Percentiles rank a stretch among this genome's conserved stretches.
phyloP scores from a whole-genome alignment of 768 basidiomycete genomes.

The Termitomyces sp. region DNA sequence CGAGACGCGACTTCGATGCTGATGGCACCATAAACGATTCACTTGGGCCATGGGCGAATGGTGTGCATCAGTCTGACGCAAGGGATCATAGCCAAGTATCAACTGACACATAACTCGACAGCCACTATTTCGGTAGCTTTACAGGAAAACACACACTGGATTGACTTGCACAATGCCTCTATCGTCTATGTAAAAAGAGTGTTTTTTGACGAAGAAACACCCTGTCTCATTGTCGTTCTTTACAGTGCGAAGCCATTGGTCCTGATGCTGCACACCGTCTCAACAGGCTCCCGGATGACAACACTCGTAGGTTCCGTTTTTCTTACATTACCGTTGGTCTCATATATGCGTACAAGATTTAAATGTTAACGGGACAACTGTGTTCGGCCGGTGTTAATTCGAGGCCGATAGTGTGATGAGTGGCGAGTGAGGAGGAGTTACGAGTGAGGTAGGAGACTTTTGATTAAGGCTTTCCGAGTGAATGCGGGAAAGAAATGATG shows the following conservation, averaged over 20 bases:
- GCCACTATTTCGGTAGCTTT: not conserved
- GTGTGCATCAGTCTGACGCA: not conserved
- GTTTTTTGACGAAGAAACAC: not conserved
- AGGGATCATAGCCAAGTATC: not conserved
- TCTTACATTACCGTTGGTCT: not conserved
- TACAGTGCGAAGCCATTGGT: not conserved
- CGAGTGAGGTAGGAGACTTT: too few relatives aligned
- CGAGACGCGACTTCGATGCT: not conserved
- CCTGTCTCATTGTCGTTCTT: not conserved
- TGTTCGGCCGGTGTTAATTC: not conserved
- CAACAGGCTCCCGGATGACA: not conserved
- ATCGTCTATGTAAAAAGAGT: not conserved
- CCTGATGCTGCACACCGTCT: not conserved
- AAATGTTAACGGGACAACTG: not conserved
- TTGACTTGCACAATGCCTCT: not conserved
- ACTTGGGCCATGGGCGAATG: not conserved
- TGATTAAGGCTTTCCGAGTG: too few relatives aligned
- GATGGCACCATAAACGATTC: not conserved
- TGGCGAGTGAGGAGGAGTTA: too few relatives aligned
- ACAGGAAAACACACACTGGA: not conserved
- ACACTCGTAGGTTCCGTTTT: not conserved
- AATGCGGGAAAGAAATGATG: too few relatives aligned
- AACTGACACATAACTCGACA: not conserved
- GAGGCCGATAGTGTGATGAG: too few relatives aligned
- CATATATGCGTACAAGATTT: not conserved